Evolutionary conservation across 2,329 filamentous ascomycete species (phyloP).

Genomic region (Hypoxylon sp.): DNA sequence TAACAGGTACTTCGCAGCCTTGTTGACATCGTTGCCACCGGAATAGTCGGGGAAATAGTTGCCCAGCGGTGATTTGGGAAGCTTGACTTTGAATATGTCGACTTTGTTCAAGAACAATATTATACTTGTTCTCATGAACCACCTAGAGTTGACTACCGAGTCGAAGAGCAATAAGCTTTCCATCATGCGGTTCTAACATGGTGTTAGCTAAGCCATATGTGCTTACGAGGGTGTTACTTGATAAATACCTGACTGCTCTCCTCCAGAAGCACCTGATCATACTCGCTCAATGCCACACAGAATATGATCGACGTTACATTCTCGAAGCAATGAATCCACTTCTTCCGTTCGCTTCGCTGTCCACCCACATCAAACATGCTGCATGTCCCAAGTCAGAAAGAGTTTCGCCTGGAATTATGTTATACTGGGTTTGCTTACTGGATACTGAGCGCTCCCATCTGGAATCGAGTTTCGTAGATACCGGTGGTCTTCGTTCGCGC

Average conservation of each 20-base stretch:
- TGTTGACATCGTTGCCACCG: slow-evolving; percentile 96
- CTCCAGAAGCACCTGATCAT: slow-evolving; percentile 95
- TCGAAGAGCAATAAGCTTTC: slow-evolving; percentile 96
- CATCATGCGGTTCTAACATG: slow-evolving; percentile 94
- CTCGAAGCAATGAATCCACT: slow-evolving; percentile 99
- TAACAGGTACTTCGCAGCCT: slow-evolving; percentile 94
- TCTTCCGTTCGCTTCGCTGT: slow-evolving; percentile 96
- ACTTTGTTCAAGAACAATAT: slow-evolving; percentile 99
- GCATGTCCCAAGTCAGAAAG: slow-evolving; percentile 40
- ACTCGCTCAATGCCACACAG: slow-evolving; percentile 96
- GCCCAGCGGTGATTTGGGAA: slow-evolving; percentile 84
- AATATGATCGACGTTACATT: slow-evolving; percentile 99
- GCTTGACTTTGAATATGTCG: slow-evolving; percentile 95
- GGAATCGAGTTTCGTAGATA: slow-evolving; percentile 98
- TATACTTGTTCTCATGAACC: slow-evolving; percentile 99
- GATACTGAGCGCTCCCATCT: slow-evolving; percentile 98
- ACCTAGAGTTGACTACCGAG: slow-evolving; percentile 97
- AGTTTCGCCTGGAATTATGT: neutral
- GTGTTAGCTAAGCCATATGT: slow-evolving; percentile 25
- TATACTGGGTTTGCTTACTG: slow-evolving; percentile 71
- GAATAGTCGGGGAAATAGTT: slow-evolving; percentile 99
- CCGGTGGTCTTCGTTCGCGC: slow-evolving; percentile 98
- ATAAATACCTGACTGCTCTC: slow-evolving; percentile 89
- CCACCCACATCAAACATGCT: slow-evolving; percentile 99
- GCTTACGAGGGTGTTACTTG: neutral